Conservation (phyloP, 352 stramenopile genomes). For the Globisporangium barbulae region DNA sequence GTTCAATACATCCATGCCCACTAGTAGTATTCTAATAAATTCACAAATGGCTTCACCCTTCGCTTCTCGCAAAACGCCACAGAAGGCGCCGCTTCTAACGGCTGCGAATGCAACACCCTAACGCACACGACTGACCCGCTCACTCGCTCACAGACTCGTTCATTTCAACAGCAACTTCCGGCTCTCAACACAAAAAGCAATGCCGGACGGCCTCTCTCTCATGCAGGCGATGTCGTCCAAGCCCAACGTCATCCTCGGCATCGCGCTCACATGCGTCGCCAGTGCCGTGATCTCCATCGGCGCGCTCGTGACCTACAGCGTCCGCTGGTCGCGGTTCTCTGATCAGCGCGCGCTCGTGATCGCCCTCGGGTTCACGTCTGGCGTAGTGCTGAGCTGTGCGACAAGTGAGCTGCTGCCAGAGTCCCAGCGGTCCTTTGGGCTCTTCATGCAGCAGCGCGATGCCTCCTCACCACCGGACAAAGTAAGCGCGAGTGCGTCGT, state of each 20-base stretch:
- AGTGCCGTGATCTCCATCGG: background rate
- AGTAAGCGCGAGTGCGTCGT: background rate
- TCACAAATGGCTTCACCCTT: slow-evolving; percentile 1
- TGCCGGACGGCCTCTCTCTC: background rate
- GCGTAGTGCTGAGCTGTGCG: background rate
- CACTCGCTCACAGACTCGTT: background rate
- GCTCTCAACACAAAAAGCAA: background rate
- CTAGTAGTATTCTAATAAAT: background rate
- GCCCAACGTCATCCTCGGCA: slow-evolving; percentile 1
- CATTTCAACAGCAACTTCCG: background rate
- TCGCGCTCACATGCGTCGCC: background rate
- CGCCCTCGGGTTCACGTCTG: background rate
- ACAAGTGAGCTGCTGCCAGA: background rate
- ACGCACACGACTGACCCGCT: background rate
- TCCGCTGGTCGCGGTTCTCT: background rate
- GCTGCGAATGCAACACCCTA: background rate
- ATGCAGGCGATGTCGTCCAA: background rate
- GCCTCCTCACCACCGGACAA: background rate
- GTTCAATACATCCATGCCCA: background rate
- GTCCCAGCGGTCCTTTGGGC: background rate
- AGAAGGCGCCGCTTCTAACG: too few relatives aligned
- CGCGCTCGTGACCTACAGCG: background rate
- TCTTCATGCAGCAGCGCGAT: background rate
- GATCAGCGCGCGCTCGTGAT: background rate
- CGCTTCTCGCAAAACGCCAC: too few relatives aligned